Conservation (phyloP, 2,329 filamentous ascomycete genomes). For the Pseudopithomyces maydicus region DNA sequence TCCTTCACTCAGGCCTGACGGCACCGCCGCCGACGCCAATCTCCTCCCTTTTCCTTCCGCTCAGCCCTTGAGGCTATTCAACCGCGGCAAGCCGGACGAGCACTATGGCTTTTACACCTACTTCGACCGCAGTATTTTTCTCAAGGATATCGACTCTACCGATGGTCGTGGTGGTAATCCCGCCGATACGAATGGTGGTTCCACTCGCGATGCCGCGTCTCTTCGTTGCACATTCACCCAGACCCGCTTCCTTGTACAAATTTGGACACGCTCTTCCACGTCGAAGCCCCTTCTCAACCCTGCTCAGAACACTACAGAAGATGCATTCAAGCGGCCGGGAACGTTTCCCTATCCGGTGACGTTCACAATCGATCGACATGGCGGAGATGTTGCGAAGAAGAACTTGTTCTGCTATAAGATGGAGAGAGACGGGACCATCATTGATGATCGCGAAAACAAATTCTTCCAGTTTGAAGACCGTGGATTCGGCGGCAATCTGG, state of each 20-base stretch:
- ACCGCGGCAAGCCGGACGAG: slow-evolving; percentile 78
- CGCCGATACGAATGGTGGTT: slow-evolving; percentile 58
- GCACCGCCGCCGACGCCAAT: slow-evolving; percentile 72
- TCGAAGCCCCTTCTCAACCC: slow-evolving; percentile 42
- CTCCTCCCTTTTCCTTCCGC: slow-evolving; percentile 70
- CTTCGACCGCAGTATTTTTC: slow-evolving; percentile 85
- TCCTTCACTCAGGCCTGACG: slow-evolving; percentile 68
- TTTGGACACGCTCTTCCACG: slow-evolving; percentile 61
- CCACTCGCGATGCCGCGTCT: slow-evolving; percentile 51
- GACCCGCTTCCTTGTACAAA: slow-evolving; percentile 65
- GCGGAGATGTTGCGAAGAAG: slow-evolving; percentile 59
- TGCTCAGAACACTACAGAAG: slow-evolving; percentile 39
- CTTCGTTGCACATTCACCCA: slow-evolving; percentile 64
- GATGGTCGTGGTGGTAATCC: slow-evolving; percentile 45
- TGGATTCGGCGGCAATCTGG: slow-evolving; percentile 54
- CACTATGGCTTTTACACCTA: slow-evolving; percentile 96
- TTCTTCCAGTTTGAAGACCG: slow-evolving; percentile 60
- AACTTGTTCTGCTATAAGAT: slow-evolving; percentile 66
- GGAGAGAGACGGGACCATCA: slow-evolving; percentile 53
- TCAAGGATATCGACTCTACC: slow-evolving; percentile 65
- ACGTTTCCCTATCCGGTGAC: slow-evolving; percentile 67
- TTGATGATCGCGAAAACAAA: slow-evolving; percentile 42
- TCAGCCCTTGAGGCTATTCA: slow-evolving; percentile 84
- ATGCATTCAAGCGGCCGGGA: slow-evolving; percentile 57
- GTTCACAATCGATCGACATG: slow-evolving; percentile 65